These are phyloP conservation scores for Colletotrichum sp. DNA, from an alignment of 2,329 filamentous ascomycete genomes.

Conservation along the genomic window DNA sequence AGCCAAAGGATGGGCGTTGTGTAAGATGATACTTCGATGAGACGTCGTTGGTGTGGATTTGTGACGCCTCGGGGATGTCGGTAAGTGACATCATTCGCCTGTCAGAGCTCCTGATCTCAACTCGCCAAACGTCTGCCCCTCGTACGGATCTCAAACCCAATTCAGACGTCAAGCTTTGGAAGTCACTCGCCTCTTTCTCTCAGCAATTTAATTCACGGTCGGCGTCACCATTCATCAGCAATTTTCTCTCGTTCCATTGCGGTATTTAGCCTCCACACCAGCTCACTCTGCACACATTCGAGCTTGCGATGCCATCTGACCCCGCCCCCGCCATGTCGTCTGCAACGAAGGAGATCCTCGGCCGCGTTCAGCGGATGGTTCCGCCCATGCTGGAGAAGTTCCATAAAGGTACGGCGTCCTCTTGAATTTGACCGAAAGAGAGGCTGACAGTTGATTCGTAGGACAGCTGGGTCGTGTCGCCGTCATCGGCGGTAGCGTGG, in stretches of 20 bases:
- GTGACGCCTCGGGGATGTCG: background rate
- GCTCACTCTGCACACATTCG: background rate
- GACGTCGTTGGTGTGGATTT: background rate
- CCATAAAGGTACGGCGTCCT: constrained; percentile 77
- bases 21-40: background rate
- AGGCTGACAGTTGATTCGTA: constrained; percentile 37
- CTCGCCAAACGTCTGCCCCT: background rate
- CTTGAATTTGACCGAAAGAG: background rate
- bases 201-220: background rate
- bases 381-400: constrained; percentile 95
- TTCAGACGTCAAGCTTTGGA: background rate
- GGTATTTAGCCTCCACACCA: background rate
- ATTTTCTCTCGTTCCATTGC: background rate
- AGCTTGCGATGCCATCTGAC: constrained; percentile 17
- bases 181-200: background rate
- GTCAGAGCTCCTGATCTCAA: constrained; percentile 8
- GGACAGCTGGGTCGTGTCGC: constrained; percentile 91
- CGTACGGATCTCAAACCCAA: background rate
- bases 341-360: constrained; percentile 76
- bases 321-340: constrained; percentile 61
- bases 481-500: constrained; percentile 93
- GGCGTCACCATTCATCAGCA: background rate
- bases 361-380: constrained; percentile 86
- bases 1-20: background rate
- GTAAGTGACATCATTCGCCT: constrained; percentile 15